A percentile compares a stretch with the other conserved stretches of the same genome.
Evolutionary conservation across 2,329 filamentous ascomycete species (phyloP).

Genomic region (Calonectria pseudoreteaudii): DNA sequence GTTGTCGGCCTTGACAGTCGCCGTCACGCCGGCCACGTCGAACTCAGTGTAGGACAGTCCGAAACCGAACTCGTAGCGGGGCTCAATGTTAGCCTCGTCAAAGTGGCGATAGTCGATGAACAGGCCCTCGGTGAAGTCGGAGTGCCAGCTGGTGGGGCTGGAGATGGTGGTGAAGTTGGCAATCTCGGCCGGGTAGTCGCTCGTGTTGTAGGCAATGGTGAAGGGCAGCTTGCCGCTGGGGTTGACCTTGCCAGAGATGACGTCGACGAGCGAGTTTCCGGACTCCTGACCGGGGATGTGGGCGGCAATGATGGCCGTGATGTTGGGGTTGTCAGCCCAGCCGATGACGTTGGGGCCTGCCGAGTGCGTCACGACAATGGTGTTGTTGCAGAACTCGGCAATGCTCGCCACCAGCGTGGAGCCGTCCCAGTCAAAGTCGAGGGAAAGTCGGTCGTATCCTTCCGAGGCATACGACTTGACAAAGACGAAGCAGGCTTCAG

Average conservation of each 20-base stretch:
- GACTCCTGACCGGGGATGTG: conserved; percentile 71
- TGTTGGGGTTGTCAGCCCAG: conserved; percentile 69
- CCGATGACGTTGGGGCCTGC: conserved; percentile 69
- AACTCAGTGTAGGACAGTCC: conserved; percentile 81
- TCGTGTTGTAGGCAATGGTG: conserved; percentile 67
- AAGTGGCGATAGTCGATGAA: conserved; percentile 79
- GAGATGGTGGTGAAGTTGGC: conserved; percentile 56
- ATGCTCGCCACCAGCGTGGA: conserved; percentile 68
- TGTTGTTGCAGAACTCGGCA: conserved; percentile 58
- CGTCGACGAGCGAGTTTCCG: conserved; percentile 69
- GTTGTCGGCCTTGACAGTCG: conserved; percentile 48
- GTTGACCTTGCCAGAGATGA: conserved; percentile 70
- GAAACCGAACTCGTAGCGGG: conserved; percentile 80
- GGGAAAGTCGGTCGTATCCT: conserved; percentile 62
- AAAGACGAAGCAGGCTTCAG: conserved; percentile 75
- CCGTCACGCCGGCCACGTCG: conserved; percentile 63
- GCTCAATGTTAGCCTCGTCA: conserved; percentile 70
- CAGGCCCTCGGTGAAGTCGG: conserved; percentile 63
- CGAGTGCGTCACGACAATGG: conserved; percentile 67
- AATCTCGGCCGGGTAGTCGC: conserved; percentile 64
- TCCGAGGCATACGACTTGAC: conserved; percentile 75
- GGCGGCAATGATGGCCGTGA: conserved; percentile 72
- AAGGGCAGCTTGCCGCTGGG: conserved; percentile 70
- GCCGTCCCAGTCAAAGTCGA: conserved; percentile 68
- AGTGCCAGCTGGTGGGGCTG: conserved; percentile 61